Evolutionary conservation across 129 eudicot species (phyloP).

Genomic region (Flaveria bidentis): DNA sequence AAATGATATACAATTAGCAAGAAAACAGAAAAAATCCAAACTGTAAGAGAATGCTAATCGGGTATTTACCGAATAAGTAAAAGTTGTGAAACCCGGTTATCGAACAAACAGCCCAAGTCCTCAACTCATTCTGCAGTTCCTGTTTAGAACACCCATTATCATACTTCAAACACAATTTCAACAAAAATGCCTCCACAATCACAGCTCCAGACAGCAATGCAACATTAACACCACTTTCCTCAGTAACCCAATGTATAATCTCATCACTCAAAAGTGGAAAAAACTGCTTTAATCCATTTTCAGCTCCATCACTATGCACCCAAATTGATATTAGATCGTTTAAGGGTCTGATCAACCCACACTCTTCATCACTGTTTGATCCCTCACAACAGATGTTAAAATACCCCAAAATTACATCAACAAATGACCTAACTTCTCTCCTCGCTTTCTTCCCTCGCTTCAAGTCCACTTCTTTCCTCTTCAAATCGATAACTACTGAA

Average conservation of each 20-base stretch:
- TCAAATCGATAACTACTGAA: slow-evolving; percentile 39
- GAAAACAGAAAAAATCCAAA: background rate
- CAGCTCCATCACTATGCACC: slow-evolving; percentile 39
- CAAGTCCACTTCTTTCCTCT: slow-evolving; percentile 40
- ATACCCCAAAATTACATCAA: slow-evolving; percentile 59
- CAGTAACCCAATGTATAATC: slow-evolving; percentile 34
- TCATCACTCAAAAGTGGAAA: slow-evolving; percentile 57
- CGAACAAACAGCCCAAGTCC: slow-evolving; percentile 70
- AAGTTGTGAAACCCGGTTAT: slow-evolving; percentile 51
- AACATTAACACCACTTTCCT: slow-evolving; percentile 39
- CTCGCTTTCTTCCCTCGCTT: slow-evolving; percentile 54
- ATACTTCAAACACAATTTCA: slow-evolving; percentile 54
- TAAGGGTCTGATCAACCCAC: slow-evolving; percentile 52
- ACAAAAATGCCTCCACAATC: slow-evolving; percentile 52
- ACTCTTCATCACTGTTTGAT: slow-evolving; percentile 31
- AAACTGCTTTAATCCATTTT: slow-evolving; percentile 35
- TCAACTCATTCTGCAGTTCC: slow-evolving; percentile 54
- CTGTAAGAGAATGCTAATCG: background rate
- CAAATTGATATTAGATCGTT: slow-evolving; percentile 55
- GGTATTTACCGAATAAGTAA: slow-evolving; percentile 50
- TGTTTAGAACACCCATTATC: slow-evolving; percentile 36
- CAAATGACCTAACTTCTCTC: slow-evolving; percentile 51
- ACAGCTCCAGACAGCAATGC: slow-evolving; percentile 62
- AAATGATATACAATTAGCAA: background rate
- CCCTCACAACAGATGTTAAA: slow-evolving; percentile 44